Percentiles rank a stretch among this genome's conserved stretches.
These are phyloP conservation scores for Trichosporon ovoides DNA, from an alignment of 1,284 basidiomycete genomes.

Conservation along the genomic window DNA sequence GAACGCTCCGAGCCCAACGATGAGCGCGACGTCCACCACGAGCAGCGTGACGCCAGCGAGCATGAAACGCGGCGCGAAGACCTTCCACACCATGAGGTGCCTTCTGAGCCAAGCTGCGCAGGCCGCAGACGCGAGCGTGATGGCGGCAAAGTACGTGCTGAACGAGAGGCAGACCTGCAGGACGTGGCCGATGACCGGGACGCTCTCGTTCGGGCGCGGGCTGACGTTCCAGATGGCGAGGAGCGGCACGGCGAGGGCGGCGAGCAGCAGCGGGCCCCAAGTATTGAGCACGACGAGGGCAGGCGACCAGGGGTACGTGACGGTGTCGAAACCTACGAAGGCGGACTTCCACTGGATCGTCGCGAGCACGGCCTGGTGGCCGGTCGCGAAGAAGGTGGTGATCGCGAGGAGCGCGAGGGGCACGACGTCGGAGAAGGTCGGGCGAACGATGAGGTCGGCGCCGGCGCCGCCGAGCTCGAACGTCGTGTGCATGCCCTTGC, in stretches of 20 bases:
- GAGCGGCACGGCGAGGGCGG: constrained; percentile 63
- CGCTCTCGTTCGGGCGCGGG: constrained; percentile 52
- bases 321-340: constrained; percentile 66
- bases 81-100: constrained; percentile 99
- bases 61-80: constrained; percentile 95
- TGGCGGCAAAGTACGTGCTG: constrained; percentile 62
- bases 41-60: constrained; percentile 56
- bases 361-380: constrained; percentile 83
- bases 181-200: constrained; percentile 46
- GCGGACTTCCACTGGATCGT: constrained; percentile 95
- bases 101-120: constrained; percentile 72
- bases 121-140: constrained; percentile 66
- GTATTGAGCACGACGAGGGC: constrained; percentile 76
- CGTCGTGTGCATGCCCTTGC: constrained; percentile 23
- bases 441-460: constrained; percentile 45
- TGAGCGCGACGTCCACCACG: constrained; percentile 49
- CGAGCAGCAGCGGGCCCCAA: constrained; percentile 64
- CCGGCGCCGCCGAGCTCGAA: constrained; percentile 53
- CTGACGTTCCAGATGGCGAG: constrained; percentile 84
- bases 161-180: constrained; percentile 58
- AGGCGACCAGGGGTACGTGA: constrained; percentile 71
- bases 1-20: constrained; percentile 46
- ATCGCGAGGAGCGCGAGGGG: constrained; percentile 70
- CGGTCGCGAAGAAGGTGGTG: constrained; percentile 77
- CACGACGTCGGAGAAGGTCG: constrained; percentile 63